Evolutionary conservation across 805 yeast species (phyloP), one percentile per base, ranked within the genome.

Genomic region (Myxozyma monticola): DNA sequence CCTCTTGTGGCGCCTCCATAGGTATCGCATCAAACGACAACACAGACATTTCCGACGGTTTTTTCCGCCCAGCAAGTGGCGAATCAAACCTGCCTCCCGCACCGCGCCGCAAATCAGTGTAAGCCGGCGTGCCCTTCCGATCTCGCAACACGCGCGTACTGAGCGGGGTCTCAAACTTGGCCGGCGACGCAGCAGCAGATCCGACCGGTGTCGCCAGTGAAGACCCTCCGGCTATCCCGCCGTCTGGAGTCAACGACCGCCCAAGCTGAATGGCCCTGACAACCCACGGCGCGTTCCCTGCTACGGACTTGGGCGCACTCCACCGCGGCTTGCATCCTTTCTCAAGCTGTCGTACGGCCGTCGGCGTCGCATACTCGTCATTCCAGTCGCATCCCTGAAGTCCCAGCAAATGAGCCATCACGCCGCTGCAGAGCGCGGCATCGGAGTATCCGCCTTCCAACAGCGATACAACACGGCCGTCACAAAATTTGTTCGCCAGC

Each of bases 381-480:
- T 31, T 34, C 56, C 56, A 45, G 18, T 15, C 48, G 18, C 17
- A 28, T 18, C 48, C 35, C 43, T 82, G 84, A 44, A 87, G 65
- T 0, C 95, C 96, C 33, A 84, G 78, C 47, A 87, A 68, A 64
- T 87, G 95, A 3, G 93, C 78, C 63, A 85, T 84, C 0, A 84
- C 81, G 10, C 95, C 95, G 0, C 93, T 84, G 1, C 83, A 68
- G 15, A 87, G 72, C 0, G 95, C 95, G 2, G 85, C 84, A 61
- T 86, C 89, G 0, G 93, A 83, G 64, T 87, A 87, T 1, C 96
- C 96, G 22, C 96, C 96, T 68, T 87, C 96, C 56, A 87, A 68
- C 20, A 87, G 66, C 0, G 95, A 85, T 0, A 87, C 57, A 0
- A 86, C 70, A 51, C 78, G 79, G 9, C 90, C 85, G 9, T 74